phyloP scores from a whole-genome alignment of 306 rosid genomes.

The Cucurbita moschata region DNA sequence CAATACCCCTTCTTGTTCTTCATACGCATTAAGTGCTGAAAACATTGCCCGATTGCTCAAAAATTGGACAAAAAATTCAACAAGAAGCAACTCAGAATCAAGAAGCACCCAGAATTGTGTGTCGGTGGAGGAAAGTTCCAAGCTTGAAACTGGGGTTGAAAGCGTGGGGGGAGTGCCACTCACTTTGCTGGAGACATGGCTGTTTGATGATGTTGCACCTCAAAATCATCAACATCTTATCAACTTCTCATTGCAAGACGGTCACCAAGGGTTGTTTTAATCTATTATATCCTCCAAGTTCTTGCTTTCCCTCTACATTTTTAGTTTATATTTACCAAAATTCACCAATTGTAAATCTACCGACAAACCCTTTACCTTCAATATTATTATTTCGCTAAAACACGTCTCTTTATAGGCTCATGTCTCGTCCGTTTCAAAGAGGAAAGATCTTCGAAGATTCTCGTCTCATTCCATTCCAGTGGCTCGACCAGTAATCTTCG shows the following conservation, averaged over 20 bases:
- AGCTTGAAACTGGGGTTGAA: not conserved
- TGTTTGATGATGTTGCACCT: conserved; percentile 45
- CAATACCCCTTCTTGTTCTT: conserved; percentile 2
- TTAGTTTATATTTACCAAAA: not conserved
- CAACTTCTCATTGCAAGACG: conserved; percentile 30
- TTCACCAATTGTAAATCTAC: not conserved
- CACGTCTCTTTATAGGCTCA: too few relatives aligned
- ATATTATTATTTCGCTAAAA: too few relatives aligned
- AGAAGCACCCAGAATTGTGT: conserved; percentile 5
- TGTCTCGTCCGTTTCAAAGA: too few relatives aligned
- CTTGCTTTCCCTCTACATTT: not conserved
- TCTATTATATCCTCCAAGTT: not conserved
- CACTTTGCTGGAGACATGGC: conserved; percentile 67
- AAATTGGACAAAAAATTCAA: conserved; percentile 46
- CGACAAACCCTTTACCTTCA: too few relatives aligned
- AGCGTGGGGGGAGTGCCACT: conserved; percentile 20
- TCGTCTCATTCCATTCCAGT: too few relatives aligned
- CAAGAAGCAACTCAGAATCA: not conserved
- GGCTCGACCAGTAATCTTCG: too few relatives aligned
- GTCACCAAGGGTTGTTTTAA: conserved; percentile 13
- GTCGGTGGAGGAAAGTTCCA: not conserved
- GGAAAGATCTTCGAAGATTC: too few relatives aligned
- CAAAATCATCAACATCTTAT: conserved; percentile 46
- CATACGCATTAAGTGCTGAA: conserved; percentile 60
- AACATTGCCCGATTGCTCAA: conserved; percentile 62